A percentile compares a stretch with the other conserved stretches of the same genome.
phyloP scores from a whole-genome alignment of 306 rosid genomes.

The Hippophae gyantsensis region DNA sequence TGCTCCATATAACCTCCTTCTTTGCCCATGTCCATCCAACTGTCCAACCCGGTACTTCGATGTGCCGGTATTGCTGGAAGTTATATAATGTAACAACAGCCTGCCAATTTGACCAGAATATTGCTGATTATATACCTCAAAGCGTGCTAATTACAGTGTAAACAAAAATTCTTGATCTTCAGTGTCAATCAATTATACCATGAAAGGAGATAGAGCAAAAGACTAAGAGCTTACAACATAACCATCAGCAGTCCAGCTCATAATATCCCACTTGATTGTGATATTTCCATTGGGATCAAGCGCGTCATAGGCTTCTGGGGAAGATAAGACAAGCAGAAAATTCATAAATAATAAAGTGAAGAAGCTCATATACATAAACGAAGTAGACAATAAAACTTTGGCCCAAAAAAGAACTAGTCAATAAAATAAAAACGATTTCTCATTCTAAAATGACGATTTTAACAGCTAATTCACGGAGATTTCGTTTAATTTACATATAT shows the following conservation, averaged over 20 bases:
- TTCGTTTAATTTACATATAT: neutral
- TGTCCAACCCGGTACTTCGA: slow-evolving; percentile 73
- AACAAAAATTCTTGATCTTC: slow-evolving; percentile 2
- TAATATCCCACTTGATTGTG: slow-evolving; percentile 71
- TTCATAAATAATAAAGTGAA: too few species aligned
- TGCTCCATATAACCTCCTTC: slow-evolving; percentile 79
- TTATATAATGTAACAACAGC: slow-evolving; percentile 64
- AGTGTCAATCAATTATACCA: neutral
- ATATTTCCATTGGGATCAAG: slow-evolving; percentile 76
- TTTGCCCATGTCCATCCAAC: slow-evolving; percentile 83
- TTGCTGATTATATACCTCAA: slow-evolving; percentile 11
- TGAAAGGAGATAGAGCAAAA: neutral
- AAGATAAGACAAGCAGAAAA: slow-evolving; percentile 9
- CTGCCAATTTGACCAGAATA: slow-evolving; percentile 29
- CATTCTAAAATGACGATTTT: too few species aligned
- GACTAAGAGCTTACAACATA: slow-evolving; percentile 45
- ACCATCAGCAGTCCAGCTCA: slow-evolving; percentile 70
- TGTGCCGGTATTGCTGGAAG: slow-evolving; percentile 76
- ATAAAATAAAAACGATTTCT: too few species aligned
- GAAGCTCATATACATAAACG: neutral
- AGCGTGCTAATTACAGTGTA: slow-evolving; percentile 7
- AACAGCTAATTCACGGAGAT: too few species aligned
- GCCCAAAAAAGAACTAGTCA: too few species aligned
- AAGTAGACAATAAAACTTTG: too few species aligned
- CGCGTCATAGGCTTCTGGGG: slow-evolving; percentile 78